Evolutionary conservation across 2,329 filamentous ascomycete species (phyloP).

Genomic region (Incumbomyces lentus): DNA sequence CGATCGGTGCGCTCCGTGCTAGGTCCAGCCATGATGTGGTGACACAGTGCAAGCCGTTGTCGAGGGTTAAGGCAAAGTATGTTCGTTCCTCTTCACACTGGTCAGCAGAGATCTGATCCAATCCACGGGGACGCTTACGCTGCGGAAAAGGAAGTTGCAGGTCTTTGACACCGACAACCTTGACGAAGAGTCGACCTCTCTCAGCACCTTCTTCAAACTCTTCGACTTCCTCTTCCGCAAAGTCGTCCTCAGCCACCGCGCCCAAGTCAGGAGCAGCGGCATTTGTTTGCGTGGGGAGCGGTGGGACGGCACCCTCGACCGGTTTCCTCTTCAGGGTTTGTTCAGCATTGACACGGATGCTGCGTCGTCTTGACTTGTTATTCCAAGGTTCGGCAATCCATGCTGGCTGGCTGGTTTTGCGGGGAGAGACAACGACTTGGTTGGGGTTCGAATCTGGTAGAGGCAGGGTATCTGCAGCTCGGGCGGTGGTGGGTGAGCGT

Average conservation of each 20-base stretch:
- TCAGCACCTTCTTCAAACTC: slow-evolving; percentile 67
- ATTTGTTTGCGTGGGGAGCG: slow-evolving; percentile 78
- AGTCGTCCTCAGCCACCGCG: slow-evolving; percentile 60
- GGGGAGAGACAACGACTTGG: slow-evolving; percentile 45
- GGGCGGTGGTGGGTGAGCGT: slow-evolving; percentile 6
- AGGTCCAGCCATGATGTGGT: slow-evolving; percentile 93
- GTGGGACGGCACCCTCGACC: slow-evolving; percentile 58
- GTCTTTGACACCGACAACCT: slow-evolving; percentile 97
- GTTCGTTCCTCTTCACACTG: slow-evolving; percentile 62
- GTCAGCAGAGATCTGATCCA: slow-evolving; percentile 20
- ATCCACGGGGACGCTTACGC: slow-evolving; percentile 50
- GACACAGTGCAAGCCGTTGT: slow-evolving; percentile 95
- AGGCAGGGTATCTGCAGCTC: slow-evolving; percentile 33
- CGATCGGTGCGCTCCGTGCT: slow-evolving; percentile 83
- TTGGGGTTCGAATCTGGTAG: slow-evolving; percentile 22
- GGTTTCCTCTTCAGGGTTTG: slow-evolving; percentile 46
- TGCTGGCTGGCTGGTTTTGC: slow-evolving; percentile 73
- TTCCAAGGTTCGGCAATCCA: slow-evolving; percentile 99
- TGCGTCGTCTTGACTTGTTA: slow-evolving; percentile 60
- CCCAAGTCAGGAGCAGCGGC: slow-evolving; percentile 55
- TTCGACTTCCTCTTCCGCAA: slow-evolving; percentile 40
- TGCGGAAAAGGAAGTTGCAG: slow-evolving; percentile 82
- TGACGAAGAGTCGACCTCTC: slow-evolving; percentile 85
- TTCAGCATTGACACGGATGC: slow-evolving; percentile 48
- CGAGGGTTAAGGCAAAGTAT: slow-evolving; percentile 92